Evolutionary conservation across 352 stramenopile genomes (phyloP).

Genomic region (Phytophthora multivora): DNA sequence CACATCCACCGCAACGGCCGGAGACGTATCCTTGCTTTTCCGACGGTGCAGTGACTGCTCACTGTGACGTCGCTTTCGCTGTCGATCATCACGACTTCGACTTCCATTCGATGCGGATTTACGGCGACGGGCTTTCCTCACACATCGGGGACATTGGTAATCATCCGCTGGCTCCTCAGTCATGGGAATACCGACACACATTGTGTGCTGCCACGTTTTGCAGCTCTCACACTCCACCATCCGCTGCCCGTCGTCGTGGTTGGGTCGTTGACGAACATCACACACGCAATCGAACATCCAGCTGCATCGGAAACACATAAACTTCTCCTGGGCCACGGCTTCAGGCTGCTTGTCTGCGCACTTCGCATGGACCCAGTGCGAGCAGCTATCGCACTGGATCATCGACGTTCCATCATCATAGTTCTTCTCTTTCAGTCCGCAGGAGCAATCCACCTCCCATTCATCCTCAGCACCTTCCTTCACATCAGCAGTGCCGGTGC

Average conservation of each 20-base stretch:
- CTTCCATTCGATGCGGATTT: conserved; percentile 24
- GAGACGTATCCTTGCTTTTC: conserved; percentile 25
- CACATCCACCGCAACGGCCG: conserved; percentile 18
- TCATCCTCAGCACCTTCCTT: conserved; percentile 39
- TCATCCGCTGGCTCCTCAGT: conserved; percentile 48
- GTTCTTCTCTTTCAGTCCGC: conserved; percentile 53
- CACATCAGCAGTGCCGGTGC: conserved; percentile 7
- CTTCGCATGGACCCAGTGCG: conserved; percentile 63
- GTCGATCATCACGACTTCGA: conserved; percentile 21
- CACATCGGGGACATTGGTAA: conserved; percentile 65
- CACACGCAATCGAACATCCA: conserved; percentile 81
- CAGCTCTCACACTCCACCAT: conserved; percentile 82
- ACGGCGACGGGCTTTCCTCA: conserved; percentile 30
- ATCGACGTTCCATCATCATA: conserved; percentile 68
- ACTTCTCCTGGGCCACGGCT: conserved; percentile 51
- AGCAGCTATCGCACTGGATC: conserved; percentile 68
- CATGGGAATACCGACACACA: conserved; percentile 64
- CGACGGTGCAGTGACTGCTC: conserved; percentile 8
- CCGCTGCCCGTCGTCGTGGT: conserved; percentile 68
- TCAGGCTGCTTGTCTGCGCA: conserved; percentile 50
- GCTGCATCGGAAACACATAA: conserved; percentile 64
- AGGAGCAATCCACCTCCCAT: conserved; percentile 68
- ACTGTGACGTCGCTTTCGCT: conserved; percentile 21
- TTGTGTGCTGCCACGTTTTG: conserved; percentile 77
- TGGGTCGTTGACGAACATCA: conserved; percentile 48